Evolutionary conservation across 768 basidiomycete genomes (phyloP).

Genomic region (Peribolospora kevripleyi): DNA sequence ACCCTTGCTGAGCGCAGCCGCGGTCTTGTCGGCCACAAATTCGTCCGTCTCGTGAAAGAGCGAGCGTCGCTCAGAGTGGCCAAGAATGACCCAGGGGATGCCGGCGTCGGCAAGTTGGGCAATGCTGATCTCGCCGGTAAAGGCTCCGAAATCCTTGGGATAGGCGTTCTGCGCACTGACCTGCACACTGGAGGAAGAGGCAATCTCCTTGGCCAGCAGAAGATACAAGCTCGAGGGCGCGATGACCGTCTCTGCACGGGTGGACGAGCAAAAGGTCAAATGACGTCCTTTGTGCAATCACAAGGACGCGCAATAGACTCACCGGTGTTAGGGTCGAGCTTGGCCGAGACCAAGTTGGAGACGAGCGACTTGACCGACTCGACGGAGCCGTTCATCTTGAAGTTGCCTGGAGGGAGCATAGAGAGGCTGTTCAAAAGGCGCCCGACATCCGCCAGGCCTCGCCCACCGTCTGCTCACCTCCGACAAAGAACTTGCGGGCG

Average conservation of each 20-base stretch:
- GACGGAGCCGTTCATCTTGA: constrained; percentile 74
- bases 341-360: constrained; percentile 47
- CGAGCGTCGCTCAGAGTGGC: constrained; percentile 89
- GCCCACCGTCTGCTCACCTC: constrained; percentile 22
- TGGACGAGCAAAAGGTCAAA: neutral
- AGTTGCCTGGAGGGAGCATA: constrained; percentile 35
- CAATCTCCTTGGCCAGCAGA: neutral
- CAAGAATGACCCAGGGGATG: constrained; percentile 78
- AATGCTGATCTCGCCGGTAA: constrained; percentile 87
- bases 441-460: neutral
- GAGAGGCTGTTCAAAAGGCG: neutral
- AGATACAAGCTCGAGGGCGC: neutral
- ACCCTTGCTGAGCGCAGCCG: constrained; percentile 46
- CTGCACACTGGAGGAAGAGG: constrained; percentile 25
- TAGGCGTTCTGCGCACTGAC: constrained; percentile 84
- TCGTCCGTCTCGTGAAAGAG: constrained; percentile 72
- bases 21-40: constrained; percentile 61
- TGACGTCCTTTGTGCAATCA: constrained; percentile 46
- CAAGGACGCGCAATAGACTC: constrained; percentile 13
- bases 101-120: constrained; percentile 61
- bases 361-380: constrained; percentile 42
- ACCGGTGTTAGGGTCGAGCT: constrained; percentile 57
- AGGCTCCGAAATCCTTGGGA: constrained; percentile 61
- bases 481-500: constrained; percentile 70
- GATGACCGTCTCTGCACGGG: neutral